Evolutionary conservation across 768 basidiomycete genomes (phyloP).

Genomic region (Ephemerocybe angulata): DNA sequence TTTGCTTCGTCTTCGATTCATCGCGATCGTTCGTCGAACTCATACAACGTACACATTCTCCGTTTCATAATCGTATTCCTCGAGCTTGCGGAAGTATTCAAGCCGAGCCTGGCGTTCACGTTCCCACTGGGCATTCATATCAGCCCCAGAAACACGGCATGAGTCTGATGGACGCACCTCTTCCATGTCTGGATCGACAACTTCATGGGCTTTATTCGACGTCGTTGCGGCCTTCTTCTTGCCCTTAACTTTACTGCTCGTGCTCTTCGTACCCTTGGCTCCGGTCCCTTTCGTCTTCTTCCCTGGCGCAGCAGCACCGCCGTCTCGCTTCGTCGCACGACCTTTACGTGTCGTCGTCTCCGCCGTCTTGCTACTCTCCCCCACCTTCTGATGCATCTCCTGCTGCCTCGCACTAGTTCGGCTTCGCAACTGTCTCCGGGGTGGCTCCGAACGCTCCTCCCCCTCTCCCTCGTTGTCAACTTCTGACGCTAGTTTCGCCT

Average conservation of each 20-base stretch:
- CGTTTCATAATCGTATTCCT: slow-evolving; percentile 50
- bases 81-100: slow-evolving; percentile 51
- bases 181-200: slow-evolving; percentile 11
- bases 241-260: no score
- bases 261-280: no score
- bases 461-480: neutral
- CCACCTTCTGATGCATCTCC: neutral
- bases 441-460: no score
- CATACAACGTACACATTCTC: slow-evolving; percentile 59
- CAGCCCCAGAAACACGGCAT: neutral
- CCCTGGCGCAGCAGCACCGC: slow-evolving; percentile 9
- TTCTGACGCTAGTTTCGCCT: slow-evolving; percentile 7
- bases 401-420: neutral
- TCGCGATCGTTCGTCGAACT: slow-evolving; percentile 15
- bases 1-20: neutral
- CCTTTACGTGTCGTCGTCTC: slow-evolving; percentile 10
- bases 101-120: slow-evolving; percentile 47
- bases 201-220: slow-evolving; percentile 14
- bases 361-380: neutral
- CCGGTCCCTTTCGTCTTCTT: slow-evolving; percentile 16
- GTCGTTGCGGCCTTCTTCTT: slow-evolving; percentile 10
- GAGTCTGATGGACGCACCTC: slow-evolving; percentile 15
- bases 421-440: slow-evolving; percentile 7
- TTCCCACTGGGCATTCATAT: slow-evolving; percentile 33
- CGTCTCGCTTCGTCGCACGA: slow-evolving; percentile 13